Base-by-base conservation (phyloP, 2,329 filamentous ascomycete genomes). In the Fusarium domesticum region DNA sequence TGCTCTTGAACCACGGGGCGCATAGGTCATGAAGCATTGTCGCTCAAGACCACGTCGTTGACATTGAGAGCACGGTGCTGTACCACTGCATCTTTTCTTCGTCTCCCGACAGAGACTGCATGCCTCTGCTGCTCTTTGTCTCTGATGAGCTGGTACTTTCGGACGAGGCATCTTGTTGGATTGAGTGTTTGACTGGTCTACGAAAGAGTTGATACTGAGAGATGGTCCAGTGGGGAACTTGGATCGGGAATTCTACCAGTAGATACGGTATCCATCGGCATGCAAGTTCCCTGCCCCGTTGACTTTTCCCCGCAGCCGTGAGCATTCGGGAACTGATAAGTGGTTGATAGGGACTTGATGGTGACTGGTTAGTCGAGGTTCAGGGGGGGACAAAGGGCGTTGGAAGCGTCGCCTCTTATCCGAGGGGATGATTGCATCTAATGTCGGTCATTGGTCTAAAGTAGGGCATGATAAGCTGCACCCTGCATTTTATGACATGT, bases 61-160 rank as follows among this genome's bases (percentile, higher is more conserved):
- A 43, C 75, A 78, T 36, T 72, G 70, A 0, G 67, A 64, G 49
- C 75, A 78, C 1, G 75, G 75, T 3, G 70, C 69, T 0, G 65
- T 67, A 8, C 71, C 74, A 43, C 70, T 72, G 54, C 75, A 78
- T 49, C 73, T 64, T 59, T 76, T 77, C 61, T 78, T 78, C 7
- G 73, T 70, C 12, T 66, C 63, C 20, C 73, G 69, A 51, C 75
- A 78, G 6, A 68, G 58, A 36, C 67, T 64, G 50, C 75, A 78
- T 6, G 75, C 75, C 44, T 74, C 70, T 17, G 67, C 68, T 14
- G 72, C 72, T 32, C 75, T 68, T 44, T 72, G 69, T 5, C 76
- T 70, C 47, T 76, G 70, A 37, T 70, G 69, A 2, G 72, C 71
- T 15, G 66, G 67, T 17, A 78, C 73, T 51, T 71, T 76, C 11